A percentile compares a stretch with the other conserved stretches of the same genome.
These are phyloP conservation scores for Trichodelitschia bisporula DNA, from an alignment of 495 filamentous ascomycete genomes.

Conservation along the genomic window DNA sequence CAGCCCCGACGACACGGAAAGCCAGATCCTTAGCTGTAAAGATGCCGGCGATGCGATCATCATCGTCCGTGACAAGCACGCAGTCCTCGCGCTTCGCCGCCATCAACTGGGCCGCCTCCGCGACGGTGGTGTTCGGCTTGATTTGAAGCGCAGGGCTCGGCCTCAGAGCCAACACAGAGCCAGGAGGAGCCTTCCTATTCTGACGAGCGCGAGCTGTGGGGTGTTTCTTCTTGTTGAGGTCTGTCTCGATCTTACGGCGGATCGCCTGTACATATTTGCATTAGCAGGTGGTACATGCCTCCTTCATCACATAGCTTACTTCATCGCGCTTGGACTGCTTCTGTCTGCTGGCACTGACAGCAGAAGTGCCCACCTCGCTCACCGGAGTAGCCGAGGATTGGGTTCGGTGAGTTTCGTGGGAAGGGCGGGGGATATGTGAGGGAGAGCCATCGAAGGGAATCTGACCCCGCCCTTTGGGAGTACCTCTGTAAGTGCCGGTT, in stretches of 20 bases:
- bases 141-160: slow-evolving; percentile 93
- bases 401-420: slow-evolving; percentile 41
- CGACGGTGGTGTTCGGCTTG: slow-evolving; percentile 81
- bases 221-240: slow-evolving; percentile 93
- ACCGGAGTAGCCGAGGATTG: no score
- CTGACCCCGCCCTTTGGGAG: slow-evolving; percentile 41
- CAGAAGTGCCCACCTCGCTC: slow-evolving; percentile 34
- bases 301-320: slow-evolving; percentile 37
- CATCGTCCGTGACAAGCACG: slow-evolving; percentile 94
- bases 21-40: slow-evolving; percentile 98
- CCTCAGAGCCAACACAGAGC: slow-evolving; percentile 82
- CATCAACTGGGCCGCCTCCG: slow-evolving; percentile 96
- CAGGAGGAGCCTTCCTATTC: slow-evolving; percentile 80
- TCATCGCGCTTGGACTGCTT: slow-evolving; percentile 97
- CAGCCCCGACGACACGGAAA: slow-evolving; percentile 82
- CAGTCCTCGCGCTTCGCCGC: slow-evolving; percentile 97
- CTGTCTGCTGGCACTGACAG: slow-evolving; percentile 65
- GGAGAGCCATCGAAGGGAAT: slow-evolving; percentile 48
- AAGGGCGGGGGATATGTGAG: slow-evolving; percentile 66
- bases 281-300: slow-evolving; percentile 3
- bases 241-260: slow-evolving; percentile 82
- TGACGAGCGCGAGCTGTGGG: slow-evolving; percentile 47
- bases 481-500: slow-evolving; percentile 31
- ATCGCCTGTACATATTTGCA: slow-evolving; percentile 45
- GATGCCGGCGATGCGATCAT: slow-evolving; percentile 92